Evolutionary conservation across 2,329 filamentous ascomycete genomes (phyloP).

Genomic region (Epichloe gansuensis): DNA sequence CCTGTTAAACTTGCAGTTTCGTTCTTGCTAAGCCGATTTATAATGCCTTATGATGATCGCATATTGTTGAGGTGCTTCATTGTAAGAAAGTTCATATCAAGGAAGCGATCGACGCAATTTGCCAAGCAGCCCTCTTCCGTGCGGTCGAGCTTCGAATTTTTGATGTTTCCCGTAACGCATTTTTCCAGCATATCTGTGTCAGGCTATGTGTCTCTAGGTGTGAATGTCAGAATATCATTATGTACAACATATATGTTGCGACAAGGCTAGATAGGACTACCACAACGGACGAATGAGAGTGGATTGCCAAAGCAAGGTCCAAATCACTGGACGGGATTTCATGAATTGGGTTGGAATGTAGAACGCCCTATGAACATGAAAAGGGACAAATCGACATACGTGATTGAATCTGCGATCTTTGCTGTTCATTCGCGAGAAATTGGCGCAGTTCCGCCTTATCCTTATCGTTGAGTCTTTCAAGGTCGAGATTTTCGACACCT

Average conservation of each 20-base stretch:
- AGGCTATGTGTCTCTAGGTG: conserved; percentile 39
- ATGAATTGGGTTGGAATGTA: too few relatives aligned
- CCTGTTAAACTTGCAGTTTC: too few relatives aligned
- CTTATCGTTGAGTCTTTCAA: conserved; percentile 63
- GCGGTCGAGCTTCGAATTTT: conserved; percentile 58
- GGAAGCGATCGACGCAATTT: conserved; percentile 89
- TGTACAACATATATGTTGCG: conserved; percentile 10
- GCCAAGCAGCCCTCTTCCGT: conserved; percentile 72
- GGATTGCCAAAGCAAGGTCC: too few relatives aligned
- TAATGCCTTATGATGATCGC: conserved; percentile 20
- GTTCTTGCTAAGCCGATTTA: background rate
- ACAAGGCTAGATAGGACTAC: background rate
- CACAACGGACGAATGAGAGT: background rate
- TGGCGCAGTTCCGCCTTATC: conserved; percentile 83
- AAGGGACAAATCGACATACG: conserved; percentile 29
- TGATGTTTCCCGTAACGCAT: conserved; percentile 68
- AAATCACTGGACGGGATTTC: too few relatives aligned
- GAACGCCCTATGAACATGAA: background rate
- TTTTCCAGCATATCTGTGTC: conserved; percentile 86
- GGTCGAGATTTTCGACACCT: conserved; percentile 43
- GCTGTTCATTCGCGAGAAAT: conserved; percentile 72
- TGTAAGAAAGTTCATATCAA: conserved; percentile 80
- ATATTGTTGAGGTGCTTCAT: conserved; percentile 67
- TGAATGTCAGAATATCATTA: background rate
- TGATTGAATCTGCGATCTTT: conserved; percentile 59